Evolutionary conservation across 306 rosid genomes (phyloP), one percentile per base, ranked within the genome.

Genomic region (Cicer pinnatifidum): DNA sequence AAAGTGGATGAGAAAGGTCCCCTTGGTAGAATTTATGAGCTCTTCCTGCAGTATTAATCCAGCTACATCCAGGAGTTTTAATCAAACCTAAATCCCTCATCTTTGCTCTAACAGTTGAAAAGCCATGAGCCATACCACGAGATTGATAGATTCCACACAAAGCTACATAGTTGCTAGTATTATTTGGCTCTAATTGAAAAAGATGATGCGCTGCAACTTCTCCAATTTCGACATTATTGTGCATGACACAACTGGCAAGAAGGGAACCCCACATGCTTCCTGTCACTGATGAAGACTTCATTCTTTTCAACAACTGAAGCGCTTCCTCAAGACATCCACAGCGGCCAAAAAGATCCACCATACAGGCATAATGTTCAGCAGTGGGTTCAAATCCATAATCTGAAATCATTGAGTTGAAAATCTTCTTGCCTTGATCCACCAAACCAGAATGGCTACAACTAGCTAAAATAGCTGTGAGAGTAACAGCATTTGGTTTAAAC

Each of bases 191-290:
- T 78, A 91, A 78, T n/a, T 72, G 69, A 69, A 87, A 86, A 28
- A 91, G 92, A 52, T 10, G 83, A 53, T 45, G 39, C 16, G 97
- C 95, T 40, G 92, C 90, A 67, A 85, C 75, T 74, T 89, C 90
- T 86, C 95, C 97, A 68, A 91, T 78, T 71, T 84, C 86, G 48
- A 83, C 87, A 83, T 89, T 89, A 57, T 69, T 81, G 75, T 91
- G 89, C 90, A 82, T 76, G 47, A 84, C 43, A 75, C 90, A 91
- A 39, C 91, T 92, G 50, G 88, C 86, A 20, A 91, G 95, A 74
- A 91, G 80, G 48, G 97, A 92, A 17, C 95, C 97, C 95, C 97
- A 91, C 75, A 87, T 78, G 74, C 90, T 89, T 71, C 84, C 83
- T 9, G 88, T 73, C 38, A 62, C 83, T 35, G 61, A 54, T 6